A percentile compares a stretch with the other conserved stretches of the same genome.
Conservation (phyloP, 192 early-diverging fungal species). For the Umbelopsis sp. region DNA sequence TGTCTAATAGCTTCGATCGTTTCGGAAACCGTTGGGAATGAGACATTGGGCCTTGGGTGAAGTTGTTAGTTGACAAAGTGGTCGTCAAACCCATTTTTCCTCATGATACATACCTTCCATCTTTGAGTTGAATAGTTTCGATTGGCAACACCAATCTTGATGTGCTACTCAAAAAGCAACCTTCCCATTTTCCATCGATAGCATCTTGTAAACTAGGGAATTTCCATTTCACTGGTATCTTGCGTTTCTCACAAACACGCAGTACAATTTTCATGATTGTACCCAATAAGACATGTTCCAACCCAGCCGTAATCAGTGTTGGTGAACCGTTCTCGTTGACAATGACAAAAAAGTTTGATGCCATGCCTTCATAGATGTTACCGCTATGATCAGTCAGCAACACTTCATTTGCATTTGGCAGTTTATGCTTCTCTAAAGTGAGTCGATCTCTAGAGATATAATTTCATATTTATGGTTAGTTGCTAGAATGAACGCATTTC, state of each 20-base stretch:
- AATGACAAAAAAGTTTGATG: constrained; percentile 70
- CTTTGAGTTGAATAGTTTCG: constrained; percentile 45
- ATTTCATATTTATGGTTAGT: neutral
- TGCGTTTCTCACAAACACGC: constrained; percentile 52
- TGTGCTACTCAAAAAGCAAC: constrained; percentile 69
- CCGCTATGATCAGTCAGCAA: constrained; percentile 57
- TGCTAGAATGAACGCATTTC: neutral
- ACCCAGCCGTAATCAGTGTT: constrained; percentile 54
- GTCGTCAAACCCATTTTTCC: neutral
- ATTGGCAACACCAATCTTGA: constrained; percentile 58
- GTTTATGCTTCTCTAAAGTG: constrained; percentile 39
- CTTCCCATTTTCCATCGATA: constrained; percentile 51
- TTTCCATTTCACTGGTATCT: constrained; percentile 53
- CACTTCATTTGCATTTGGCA: constrained; percentile 61
- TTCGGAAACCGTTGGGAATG: neutral
- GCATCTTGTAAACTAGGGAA: constrained; percentile 58
- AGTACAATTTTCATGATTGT: constrained; percentile 67
- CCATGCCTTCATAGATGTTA: constrained; percentile 69
- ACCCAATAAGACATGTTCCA: constrained; percentile 61
- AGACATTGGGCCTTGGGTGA: neutral
- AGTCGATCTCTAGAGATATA: constrained; percentile 49
- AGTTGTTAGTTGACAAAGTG: neutral
- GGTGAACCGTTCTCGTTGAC: constrained; percentile 33
- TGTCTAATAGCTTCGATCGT: neutral
- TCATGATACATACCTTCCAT: constrained; percentile 43